Evolutionary conservation across 73 alveolate genomes (phyloP).

Genomic region (Symbiodinium natans): DNA sequence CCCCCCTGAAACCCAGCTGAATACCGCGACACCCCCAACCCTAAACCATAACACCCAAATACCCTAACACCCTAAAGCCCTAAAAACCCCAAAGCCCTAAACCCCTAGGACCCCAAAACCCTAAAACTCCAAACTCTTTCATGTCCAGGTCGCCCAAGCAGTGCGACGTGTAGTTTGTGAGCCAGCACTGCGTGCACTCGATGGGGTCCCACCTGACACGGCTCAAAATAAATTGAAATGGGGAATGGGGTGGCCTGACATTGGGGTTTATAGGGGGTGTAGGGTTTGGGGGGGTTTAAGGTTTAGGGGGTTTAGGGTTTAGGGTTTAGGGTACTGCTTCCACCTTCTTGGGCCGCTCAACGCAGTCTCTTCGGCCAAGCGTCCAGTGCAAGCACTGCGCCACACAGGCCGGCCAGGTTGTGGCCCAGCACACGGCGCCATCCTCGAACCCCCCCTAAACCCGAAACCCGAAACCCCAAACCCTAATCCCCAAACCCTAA

Average conservation of each 20-base stretch:
- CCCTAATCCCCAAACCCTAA: too few species aligned
- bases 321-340: neutral
- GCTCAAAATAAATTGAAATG: neutral
- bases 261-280: neutral
- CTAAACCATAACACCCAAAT: too few species aligned
- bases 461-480: too few species aligned
- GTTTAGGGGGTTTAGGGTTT: neutral
- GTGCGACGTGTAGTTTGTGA: slow-evolving; percentile 45
- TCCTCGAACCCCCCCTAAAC: neutral
- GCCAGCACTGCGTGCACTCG: slow-evolving; percentile 84
- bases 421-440: slow-evolving; percentile 78
- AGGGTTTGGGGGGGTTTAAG: neutral
- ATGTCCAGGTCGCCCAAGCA: slow-evolving; percentile 7
- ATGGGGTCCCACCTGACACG: slow-evolving; percentile 74
- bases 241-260: neutral
- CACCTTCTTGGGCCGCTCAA: too few species aligned
- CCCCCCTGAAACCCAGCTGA: too few species aligned
- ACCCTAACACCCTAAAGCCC: neutral
- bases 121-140: neutral
- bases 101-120: too few species aligned
- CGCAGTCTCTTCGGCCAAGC: neutral
- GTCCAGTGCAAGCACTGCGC: slow-evolving; percentile 71
- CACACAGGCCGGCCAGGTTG: slow-evolving; percentile 87
- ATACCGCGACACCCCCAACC: too few species aligned
- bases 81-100: too few species aligned